Evolutionary conservation across 2,329 filamentous ascomycete genomes (phyloP), one percentile per base, ranked within the genome.

Genomic region (Pseudogymnoascus sp.): DNA sequence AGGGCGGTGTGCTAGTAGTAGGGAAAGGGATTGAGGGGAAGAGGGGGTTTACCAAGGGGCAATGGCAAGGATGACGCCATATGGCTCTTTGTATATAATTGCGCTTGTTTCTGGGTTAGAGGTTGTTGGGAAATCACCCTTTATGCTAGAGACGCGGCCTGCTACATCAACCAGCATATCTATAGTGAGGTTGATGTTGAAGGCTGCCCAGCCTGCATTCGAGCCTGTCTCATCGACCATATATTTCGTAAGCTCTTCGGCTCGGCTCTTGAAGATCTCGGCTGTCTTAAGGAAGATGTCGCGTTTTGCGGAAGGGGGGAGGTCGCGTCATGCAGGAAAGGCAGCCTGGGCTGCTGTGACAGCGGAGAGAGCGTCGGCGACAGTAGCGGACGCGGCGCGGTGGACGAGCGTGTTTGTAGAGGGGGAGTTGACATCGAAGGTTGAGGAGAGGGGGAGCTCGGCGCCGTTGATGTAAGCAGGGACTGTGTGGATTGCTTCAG

Each of bases 21-120:
- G 39, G 14, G 19, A 8, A 25, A 36, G 7, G 4, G 14, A 8
- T n/a, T 62, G 36, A 31, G 45, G 23, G 6, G 4, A 39, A 13
- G n/a, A 14, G 51, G 1, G 21, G 10, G 68, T 77, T 69, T 79
- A 92, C 91, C 92, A 96, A 8, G 92, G 90, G 2, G 89, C 90
- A 74, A 96, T 92, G 2, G 85, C 87, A 28, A 96, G 77, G 14
- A 93, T 81, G 6, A 95, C 90, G 1, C 92, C 92, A 70, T 85
- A 92, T 0, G 92, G 90, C 75, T 93, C 89, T 72, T 86, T 88
- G 67, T 87, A 76, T 3, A 96, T 77, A 68, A 95, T 78, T 0
- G 86, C 90, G 60, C 77, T 80, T 21, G 80, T 80, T 0, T 80
- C 81, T 39, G 83, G 79, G 14, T 83, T 69, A 1, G 69, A 64